Evolutionary conservation across 2,329 filamentous ascomycete genomes (phyloP), one percentile per base, ranked within the genome.

Genomic region (Venturia asperata): DNA sequence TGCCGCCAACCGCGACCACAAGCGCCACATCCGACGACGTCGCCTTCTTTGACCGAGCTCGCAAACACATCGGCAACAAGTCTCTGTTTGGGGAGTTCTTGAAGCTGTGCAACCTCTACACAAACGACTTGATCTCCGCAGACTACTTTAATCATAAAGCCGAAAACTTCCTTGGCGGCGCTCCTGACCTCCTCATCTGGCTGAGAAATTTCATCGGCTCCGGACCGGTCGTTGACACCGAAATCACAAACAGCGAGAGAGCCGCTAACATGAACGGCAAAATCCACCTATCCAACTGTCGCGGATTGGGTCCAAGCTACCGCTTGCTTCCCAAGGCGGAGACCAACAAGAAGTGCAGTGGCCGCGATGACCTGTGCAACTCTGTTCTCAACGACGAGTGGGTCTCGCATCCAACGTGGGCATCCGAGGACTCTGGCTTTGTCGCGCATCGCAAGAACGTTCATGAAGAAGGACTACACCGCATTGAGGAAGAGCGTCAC

Each of bases 331-430:
- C 94, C 0, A 94, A 93, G 77, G 83, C 92, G 80, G 94, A 97
- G 75, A 88, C 92, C 13, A 86, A 94, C 67, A 95, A 96, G 79
- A 86, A 89, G 0, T 99, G 94, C 78, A 94, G 91, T 72, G 94
- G 94, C 13, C 89, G 94, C 58, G 94, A 99, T 73, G 92, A 96
- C 75, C 87, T 99, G 70, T 99, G 94, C 78, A 88, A 91, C 70
- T 88, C 89, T 30, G 93, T 99, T 0, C 81, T 99, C 64, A 99
- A 99, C 69, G 94, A 99, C 70, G 91, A 97, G 70, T 99, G 94
- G 94, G 94, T 94, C 1, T 97, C 93, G 34, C 94, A 99, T 77
- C 94, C 94, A 3, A 99, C 94, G 0, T 99, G 94, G 94, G 94
- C 93, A 1, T 97, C 93, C 0, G 94, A 99, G 76, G 94, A 99